Conservation (phyloP, 1,284 basidiomycete species). For the Malassezia caprae region DNA sequence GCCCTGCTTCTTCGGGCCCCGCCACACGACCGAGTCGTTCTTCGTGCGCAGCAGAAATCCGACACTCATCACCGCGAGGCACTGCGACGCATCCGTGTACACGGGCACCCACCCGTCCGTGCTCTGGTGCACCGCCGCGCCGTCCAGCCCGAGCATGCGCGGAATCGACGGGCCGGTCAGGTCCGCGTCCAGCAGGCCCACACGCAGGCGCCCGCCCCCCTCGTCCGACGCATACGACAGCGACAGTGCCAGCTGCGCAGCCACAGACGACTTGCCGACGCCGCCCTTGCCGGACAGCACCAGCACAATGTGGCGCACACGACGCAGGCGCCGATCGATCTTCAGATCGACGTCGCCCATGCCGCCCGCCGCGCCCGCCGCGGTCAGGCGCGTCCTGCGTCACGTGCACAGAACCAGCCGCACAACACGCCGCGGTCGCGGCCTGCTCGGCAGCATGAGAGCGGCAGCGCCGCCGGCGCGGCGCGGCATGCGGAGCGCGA, state of each 20-base stretch:
- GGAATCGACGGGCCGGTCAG: constrained; percentile 94
- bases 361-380: background rate
- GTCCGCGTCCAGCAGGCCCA: constrained; percentile 90
- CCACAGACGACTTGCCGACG: constrained; percentile 93
- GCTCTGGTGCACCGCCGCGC: constrained; percentile 63
- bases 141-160: constrained; percentile 89
- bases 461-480: background rate
- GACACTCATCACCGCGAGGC: constrained; percentile 89
- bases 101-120: constrained; percentile 97
- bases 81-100: constrained; percentile 53
- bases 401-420: background rate
- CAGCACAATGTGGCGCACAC: constrained; percentile 79
- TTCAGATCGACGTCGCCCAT: constrained; percentile 26
- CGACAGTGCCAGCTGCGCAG: constrained; percentile 81
- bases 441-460: background rate
- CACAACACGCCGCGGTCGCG: background rate
- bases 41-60: constrained; percentile 83
- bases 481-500: background rate
- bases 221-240: constrained; percentile 21
- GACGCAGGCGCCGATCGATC: constrained; percentile 33
- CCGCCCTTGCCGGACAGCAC: constrained; percentile 95
- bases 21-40: constrained; percentile 90
- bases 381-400: background rate
- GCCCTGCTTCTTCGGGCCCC: constrained; percentile 98
- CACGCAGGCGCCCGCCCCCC: constrained; percentile 35